Evolutionary conservation across 2,329 filamentous ascomycete genomes (phyloP), one percentile per base, ranked within the genome.

Genomic region (Westerdykella sp.): DNA sequence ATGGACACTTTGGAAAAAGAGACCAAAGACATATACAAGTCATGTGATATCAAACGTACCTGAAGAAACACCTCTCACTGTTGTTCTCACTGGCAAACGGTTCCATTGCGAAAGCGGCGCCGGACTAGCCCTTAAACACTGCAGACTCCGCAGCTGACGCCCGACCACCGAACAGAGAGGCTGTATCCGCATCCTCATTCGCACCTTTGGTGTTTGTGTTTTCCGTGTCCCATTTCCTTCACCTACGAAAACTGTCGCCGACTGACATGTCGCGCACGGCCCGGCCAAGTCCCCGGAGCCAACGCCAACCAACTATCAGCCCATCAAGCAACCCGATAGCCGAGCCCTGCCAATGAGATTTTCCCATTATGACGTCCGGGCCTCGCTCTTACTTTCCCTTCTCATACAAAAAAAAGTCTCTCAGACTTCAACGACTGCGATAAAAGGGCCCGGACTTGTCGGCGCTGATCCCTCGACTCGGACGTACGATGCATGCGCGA

Each of bases 11-110:
- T 35, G n/a, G 32, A 35, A 14, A 15, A 9, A 15, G 10, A 35
- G 13, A 35, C 13, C 9, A 12, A 3, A 35, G 9, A 32, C 12
- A 32, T 35, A 35, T 35, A 35, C 32, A 6, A 15, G 49, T 63
- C 61, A 63, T 60, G 61, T 63, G 60, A 63, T 46, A 28, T 42
- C 34, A 25, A 25, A 54, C 62, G 42, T 55, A 65, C 62, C 57
- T 49, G 60, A 62, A 51, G 62, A 65, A 52, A 48, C 57, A 23
- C 42, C 52, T 49, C 61, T 57, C 46, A 53, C 51, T 14, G 47
- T 43, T 35, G 16, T 35, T 35, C 32, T 6, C 32, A 9, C n/a
- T 9, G n/a, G n/a, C 32, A 13, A 9, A 14, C 9, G 5, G 23
- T 40, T 28, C 48, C 49, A 48, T 6, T 50, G 46, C 28, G 43